Evolutionary conservation across 78 protist genomes (phyloP), one percentile per base, ranked within the genome.

Genomic region (Dictyostelium brefeldianum): DNA sequence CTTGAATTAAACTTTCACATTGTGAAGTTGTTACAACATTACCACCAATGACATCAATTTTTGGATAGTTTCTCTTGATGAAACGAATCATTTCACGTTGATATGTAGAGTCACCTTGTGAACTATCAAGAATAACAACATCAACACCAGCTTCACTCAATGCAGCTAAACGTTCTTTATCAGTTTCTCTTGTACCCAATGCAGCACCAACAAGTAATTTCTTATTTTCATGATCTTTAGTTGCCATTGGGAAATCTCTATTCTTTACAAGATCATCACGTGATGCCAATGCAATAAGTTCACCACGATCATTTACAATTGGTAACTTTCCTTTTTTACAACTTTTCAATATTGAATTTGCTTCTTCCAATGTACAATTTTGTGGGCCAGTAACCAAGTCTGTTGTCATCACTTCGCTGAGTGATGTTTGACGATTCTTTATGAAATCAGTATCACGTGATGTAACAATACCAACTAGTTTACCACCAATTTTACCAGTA

Each of bases 381-480:
- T 89, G 83, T 20, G 36, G 92, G 6, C 85, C 98, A 9, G 90
- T 85, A 36, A 59, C 25, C 36, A 95, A 51, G 6, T 91, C 74
- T 50, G 83, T 62, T 15, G 90, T 94, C 99, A 98, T 97, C 29
- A 98, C 95, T 54, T 96, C 97, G 2, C 75, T 4, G 10, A 98
- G 78, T 2, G 53, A 5, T 9, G 82, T 65, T 22, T 43, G 41
- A 89, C 95, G 81, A 87, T 89, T 92, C 73, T 79, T 73, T 31
- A 95, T 43, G 59, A 96, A 98, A 80, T 97, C 98, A 43, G 97
- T 79, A 83, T 98, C 99, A 64, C 97, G 97, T 4, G 74, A n/a
- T 17, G 98, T 94, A 47, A 98, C 96, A 27, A 98, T 92, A 83
- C 99, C 99, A 36, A 98, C 69, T 8, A 98, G 85, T 65, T 69